Conservation (phyloP, 371 early-diverging fungal genomes). For the Mortierella sp. region DNA sequence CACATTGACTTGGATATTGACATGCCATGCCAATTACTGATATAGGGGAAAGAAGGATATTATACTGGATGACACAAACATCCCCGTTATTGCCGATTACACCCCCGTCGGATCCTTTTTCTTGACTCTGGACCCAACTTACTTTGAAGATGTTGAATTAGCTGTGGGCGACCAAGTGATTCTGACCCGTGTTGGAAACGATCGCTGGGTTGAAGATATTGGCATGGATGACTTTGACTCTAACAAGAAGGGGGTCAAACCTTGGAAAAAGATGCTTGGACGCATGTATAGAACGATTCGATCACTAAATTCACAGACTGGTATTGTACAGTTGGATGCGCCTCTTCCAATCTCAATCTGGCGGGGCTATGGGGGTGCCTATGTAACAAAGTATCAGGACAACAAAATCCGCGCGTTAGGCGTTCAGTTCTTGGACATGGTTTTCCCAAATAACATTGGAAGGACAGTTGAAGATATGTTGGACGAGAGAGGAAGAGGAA, state of each 20-base stretch:
- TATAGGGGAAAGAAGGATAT: constrained; percentile 41
- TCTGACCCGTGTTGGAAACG: constrained; percentile 59
- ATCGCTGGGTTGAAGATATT: constrained; percentile 59
- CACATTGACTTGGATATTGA: not conserved
- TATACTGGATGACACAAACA: constrained; percentile 45
- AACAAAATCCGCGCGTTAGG: constrained; percentile 57
- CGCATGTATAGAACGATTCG: constrained; percentile 55
- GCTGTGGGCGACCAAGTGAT: constrained; percentile 58
- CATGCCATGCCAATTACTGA: constrained; percentile 1
- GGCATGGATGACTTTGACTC: constrained; percentile 64
- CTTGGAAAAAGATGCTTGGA: constrained; percentile 60
- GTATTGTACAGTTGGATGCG: constrained; percentile 57
- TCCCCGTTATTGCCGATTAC: constrained; percentile 56
- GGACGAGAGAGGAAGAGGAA: constrained; percentile 56
- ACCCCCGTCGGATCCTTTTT: constrained; percentile 59
- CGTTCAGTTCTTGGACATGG: constrained; percentile 59
- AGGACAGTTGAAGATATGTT: constrained; percentile 59
- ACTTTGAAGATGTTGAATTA: constrained; percentile 12
- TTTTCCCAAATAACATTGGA: constrained; percentile 58
- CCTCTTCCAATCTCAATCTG: constrained; percentile 59
- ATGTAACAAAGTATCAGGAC: constrained; percentile 57
- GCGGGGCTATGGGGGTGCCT: constrained; percentile 59
- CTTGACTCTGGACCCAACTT: constrained; percentile 37
- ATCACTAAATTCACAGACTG: constrained; percentile 41
- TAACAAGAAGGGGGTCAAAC: constrained; percentile 57